phyloP scores from a whole-genome alignment of 179 eudicot genomes.

The Pouteria campechiana region DNA sequence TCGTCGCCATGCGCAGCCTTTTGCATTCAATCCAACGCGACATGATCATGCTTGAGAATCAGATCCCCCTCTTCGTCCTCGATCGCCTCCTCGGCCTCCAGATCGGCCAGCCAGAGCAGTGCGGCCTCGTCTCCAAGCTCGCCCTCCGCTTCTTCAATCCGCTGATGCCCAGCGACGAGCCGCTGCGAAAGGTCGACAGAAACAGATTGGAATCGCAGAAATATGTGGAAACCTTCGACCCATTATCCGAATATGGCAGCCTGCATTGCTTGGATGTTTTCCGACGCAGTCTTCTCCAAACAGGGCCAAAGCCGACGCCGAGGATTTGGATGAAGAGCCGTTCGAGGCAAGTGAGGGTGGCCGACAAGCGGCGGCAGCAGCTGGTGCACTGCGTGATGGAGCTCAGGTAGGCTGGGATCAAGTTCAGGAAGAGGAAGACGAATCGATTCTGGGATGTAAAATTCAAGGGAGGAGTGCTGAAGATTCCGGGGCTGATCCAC shows the following conservation, averaged over 20 bases:
- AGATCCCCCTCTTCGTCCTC: slow-evolving; percentile 68
- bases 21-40: slow-evolving; percentile 77
- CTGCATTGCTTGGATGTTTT: slow-evolving; percentile 79
- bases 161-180: slow-evolving; percentile 76
- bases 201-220: slow-evolving; percentile 33
- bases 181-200: slow-evolving; percentile 43
- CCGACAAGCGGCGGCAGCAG: slow-evolving; percentile 69
- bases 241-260: slow-evolving; percentile 50
- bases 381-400: slow-evolving; percentile 68
- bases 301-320: slow-evolving; percentile 47
- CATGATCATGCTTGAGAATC: slow-evolving; percentile 94
- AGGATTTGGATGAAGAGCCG: slow-evolving; percentile 53
- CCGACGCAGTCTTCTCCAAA: slow-evolving; percentile 46
- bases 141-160: slow-evolving; percentile 77
- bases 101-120: slow-evolving; percentile 25
- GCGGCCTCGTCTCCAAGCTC: slow-evolving; percentile 42
- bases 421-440: slow-evolving; percentile 53
- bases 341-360: slow-evolving; percentile 36
- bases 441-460: slow-evolving; percentile 79
- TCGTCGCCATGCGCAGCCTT: slow-evolving; percentile 72
- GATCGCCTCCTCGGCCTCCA: slow-evolving; percentile 50
- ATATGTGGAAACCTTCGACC: slow-evolving; percentile 31
- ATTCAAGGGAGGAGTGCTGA: slow-evolving; percentile 55
- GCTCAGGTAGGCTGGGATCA: slow-evolving; percentile 67
- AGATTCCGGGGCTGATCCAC: slow-evolving; percentile 63